Evolutionary conservation across 129 eudicot genomes (phyloP).

Genomic region (Tagetes erecta): DNA sequence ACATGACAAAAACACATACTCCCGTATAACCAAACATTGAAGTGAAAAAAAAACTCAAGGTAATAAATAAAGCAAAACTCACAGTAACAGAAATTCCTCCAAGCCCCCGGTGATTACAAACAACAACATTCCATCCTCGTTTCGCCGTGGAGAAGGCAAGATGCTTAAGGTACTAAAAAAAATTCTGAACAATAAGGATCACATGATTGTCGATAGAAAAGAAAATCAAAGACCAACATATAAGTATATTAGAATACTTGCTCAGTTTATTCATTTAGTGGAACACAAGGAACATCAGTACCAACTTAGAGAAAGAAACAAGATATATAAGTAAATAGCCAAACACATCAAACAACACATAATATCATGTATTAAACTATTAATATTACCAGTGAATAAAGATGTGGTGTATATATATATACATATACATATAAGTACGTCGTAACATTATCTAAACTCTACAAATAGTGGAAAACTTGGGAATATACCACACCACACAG

Average conservation of each 20-base stretch:
- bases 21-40: background rate
- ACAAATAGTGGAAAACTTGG: background rate
- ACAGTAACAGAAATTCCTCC: constrained; percentile 95
- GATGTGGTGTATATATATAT: background rate
- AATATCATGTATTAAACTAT: background rate
- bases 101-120: constrained; percentile 87
- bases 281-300: background rate
- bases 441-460: background rate
- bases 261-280: constrained; percentile 8
- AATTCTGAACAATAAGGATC: constrained; percentile 9
- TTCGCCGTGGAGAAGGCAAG: constrained; percentile 75
- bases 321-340: background rate
- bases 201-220: constrained; percentile 9
- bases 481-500: background rate
- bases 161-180: constrained; percentile 76
- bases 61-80: constrained; percentile 37
- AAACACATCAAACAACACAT: background rate
- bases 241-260: background rate
- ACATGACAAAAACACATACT: constrained; percentile 6
- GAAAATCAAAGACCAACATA: constrained; percentile 18
- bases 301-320: background rate
- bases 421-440: background rate
- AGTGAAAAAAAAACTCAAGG: constrained; percentile 3
- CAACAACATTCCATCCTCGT: constrained; percentile 85
- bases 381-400: constrained; percentile 2